Conservation (phyloP, 495 filamentous ascomycete genomes). For the Hypoxylon subgilvum region DNA sequence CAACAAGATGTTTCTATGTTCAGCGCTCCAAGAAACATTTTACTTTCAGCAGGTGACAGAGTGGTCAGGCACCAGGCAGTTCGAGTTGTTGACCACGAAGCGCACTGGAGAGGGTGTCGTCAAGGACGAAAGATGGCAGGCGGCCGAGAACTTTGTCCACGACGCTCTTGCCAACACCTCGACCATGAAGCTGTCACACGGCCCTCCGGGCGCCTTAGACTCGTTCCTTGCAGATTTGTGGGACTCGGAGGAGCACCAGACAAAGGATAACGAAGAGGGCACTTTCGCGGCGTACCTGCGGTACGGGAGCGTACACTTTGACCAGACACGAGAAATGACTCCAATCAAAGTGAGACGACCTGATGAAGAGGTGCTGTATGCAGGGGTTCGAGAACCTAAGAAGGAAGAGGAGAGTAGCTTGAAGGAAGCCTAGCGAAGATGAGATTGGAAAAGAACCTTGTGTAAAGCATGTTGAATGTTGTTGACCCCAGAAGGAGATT, state of each 20-base stretch:
- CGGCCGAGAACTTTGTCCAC: constrained; percentile 38
- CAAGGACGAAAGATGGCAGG: constrained; percentile 36
- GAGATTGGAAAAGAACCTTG: not conserved
- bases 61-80: constrained; percentile 38
- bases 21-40: constrained; percentile 33
- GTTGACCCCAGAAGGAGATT: too few relatives aligned
- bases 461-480: too few relatives aligned
- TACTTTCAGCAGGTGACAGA: constrained; percentile 32
- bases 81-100: constrained; percentile 36
- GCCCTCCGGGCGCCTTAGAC: constrained; percentile 30
- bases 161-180: constrained; percentile 36
- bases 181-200: constrained; percentile 43
- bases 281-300: constrained; percentile 48
- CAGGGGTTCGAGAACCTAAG: constrained; percentile 33
- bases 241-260: constrained; percentile 41
- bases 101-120: constrained; percentile 24
- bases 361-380: constrained; percentile 30
- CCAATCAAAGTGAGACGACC: constrained; percentile 35
- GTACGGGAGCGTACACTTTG: constrained; percentile 45
- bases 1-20: constrained; percentile 33
- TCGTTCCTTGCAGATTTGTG: constrained; percentile 41
- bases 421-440: not conserved
- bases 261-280: constrained; percentile 38
- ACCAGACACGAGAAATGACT: constrained; percentile 39
- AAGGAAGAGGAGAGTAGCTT: not conserved